Conservation (phyloP, 306 rosid species). For the Abrus pulchellus region DNA sequence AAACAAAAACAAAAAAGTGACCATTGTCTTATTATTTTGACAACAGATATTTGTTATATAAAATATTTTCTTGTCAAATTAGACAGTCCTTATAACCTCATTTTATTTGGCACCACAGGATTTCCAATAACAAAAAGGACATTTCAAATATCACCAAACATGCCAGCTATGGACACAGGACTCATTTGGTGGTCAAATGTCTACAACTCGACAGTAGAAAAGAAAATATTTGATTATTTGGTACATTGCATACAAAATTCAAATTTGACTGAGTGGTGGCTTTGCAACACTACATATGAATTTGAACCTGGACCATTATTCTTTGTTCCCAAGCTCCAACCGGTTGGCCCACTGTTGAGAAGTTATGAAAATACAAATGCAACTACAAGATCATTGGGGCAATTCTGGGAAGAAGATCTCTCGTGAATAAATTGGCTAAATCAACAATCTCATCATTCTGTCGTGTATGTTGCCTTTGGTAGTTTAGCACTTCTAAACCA, state of each 20-base stretch:
- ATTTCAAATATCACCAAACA: constrained; percentile 41
- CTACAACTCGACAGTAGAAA: neutral
- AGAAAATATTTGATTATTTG: constrained; percentile 20
- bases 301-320: constrained; percentile 39
- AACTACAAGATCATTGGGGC: constrained; percentile 41
- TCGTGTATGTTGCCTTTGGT: constrained; percentile 50
- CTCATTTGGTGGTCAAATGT: constrained; percentile 37
- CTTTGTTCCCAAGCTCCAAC: constrained; percentile 39
- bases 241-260: neutral
- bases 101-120: neutral
- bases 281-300: constrained; percentile 51
- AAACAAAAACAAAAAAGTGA: too few relatives aligned
- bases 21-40: too few relatives aligned
- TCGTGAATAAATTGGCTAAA: constrained; percentile 53
- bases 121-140: neutral
- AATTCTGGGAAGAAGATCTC: constrained; percentile 51
- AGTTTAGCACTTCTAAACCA: constrained; percentile 32
- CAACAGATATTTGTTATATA: too few relatives aligned
- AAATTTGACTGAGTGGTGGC: constrained; percentile 43
- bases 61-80: too few relatives aligned
- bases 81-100: neutral
- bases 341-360: constrained; percentile 52
- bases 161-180: constrained; percentile 41
- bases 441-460: constrained; percentile 45
- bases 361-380: neutral